Conservation (phyloP, 169 alveolate species). For the Fabrea salina region DNA sequence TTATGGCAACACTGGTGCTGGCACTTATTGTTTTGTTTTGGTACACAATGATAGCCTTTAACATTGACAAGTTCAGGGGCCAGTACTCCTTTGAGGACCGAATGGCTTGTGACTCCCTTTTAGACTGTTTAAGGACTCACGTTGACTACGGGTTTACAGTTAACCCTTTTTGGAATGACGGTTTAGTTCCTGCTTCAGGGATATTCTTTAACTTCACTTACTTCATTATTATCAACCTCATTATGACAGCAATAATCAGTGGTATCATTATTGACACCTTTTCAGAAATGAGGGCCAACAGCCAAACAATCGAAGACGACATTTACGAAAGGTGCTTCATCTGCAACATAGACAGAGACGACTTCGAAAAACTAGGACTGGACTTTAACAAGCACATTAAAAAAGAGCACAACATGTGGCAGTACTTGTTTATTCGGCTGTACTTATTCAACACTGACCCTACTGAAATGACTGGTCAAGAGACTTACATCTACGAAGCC, state of each 20-base stretch:
- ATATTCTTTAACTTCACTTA: slow-evolving; percentile 53
- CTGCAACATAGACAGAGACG: slow-evolving; percentile 48
- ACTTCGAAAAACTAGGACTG: slow-evolving; percentile 33
- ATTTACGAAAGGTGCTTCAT: slow-evolving; percentile 63
- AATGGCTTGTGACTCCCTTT: not conserved
- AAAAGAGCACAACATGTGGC: slow-evolving; percentile 76
- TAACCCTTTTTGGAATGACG: not conserved
- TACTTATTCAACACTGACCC: slow-evolving; percentile 68
- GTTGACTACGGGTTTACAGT: not conserved
- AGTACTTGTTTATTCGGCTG: slow-evolving; percentile 73
- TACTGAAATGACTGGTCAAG: slow-evolving; percentile 80
- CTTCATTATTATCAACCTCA: slow-evolving; percentile 55
- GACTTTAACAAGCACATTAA: slow-evolving; percentile 70
- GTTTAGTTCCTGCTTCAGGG: not conserved
- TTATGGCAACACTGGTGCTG: not conserved
- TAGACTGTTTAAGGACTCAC: not conserved
- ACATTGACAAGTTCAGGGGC: not conserved
- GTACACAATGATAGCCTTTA: not conserved
- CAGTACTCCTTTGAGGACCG: not conserved
- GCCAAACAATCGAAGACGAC: slow-evolving; percentile 52
- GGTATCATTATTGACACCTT: slow-evolving; percentile 84
- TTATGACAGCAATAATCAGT: slow-evolving; percentile 71
- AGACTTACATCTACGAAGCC: slow-evolving; percentile 64
- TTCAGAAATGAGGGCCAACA: slow-evolving; percentile 72
- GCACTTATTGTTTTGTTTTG: not conserved